Conservation (phyloP, 2,329 filamentous ascomycete species). For the Albifimbria verrucaria region DNA sequence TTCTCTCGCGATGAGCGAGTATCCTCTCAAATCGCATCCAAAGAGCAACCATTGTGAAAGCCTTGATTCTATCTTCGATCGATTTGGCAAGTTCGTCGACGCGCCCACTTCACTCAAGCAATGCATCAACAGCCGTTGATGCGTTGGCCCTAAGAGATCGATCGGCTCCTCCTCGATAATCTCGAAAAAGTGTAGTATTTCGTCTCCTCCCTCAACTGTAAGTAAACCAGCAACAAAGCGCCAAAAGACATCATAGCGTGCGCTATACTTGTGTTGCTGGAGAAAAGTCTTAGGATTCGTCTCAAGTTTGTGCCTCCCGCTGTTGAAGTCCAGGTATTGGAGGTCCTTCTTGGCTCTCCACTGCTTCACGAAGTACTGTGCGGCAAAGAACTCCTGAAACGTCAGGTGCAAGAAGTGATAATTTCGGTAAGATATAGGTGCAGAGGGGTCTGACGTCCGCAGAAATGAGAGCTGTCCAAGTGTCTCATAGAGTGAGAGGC, state of each 20-base stretch:
- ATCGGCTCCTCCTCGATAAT: slow-evolving; percentile 27
- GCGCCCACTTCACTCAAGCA: slow-evolving; percentile 32
- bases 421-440: slow-evolving; percentile 11
- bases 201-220: slow-evolving; percentile 4
- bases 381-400: slow-evolving; percentile 40
- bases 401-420: slow-evolving; percentile 41
- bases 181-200: slow-evolving; percentile 20
- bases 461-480: slow-evolving; percentile 32
- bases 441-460: slow-evolving; percentile 25
- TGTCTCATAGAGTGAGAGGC: slow-evolving; percentile 10
- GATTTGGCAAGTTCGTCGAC: too few relatives aligned
- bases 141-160: slow-evolving; percentile 31
- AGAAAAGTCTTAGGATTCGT: too few relatives aligned
- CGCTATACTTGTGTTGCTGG: slow-evolving; percentile 31
- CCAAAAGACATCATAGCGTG: slow-evolving; percentile 37
- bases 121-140: slow-evolving; percentile 35
- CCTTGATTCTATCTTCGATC: slow-evolving; percentile 9
- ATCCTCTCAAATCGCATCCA: slow-evolving; percentile 8
- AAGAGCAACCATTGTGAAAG: slow-evolving; percentile 17
- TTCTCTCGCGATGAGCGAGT: neutral
- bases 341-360: slow-evolving; percentile 19
- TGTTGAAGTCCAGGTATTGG: too few relatives aligned
- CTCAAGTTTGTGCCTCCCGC: too few relatives aligned
- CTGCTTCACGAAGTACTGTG: slow-evolving; percentile 32
- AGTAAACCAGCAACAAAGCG: slow-evolving; percentile 39